Evolutionary conservation across 106 monocot genomes (phyloP).

Genomic region (Triglochin maritima): DNA sequence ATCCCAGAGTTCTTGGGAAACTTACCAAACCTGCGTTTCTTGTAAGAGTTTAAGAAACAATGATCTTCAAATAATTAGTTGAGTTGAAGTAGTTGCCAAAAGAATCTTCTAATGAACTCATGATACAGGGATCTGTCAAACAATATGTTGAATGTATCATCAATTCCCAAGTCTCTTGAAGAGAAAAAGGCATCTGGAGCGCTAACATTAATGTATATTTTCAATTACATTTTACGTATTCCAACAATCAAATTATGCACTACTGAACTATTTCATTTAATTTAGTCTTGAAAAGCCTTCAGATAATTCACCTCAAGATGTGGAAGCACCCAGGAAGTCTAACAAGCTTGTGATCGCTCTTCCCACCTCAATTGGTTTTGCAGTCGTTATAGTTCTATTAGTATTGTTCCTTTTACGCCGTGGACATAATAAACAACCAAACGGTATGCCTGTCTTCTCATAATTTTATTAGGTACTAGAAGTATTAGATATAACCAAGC

Average conservation of each 20-base stretch:
- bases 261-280: neutral
- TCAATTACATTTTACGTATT: neutral
- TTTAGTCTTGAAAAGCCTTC: constrained; percentile 1
- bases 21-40: neutral
- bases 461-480: no score
- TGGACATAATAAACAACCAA: no score
- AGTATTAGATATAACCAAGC: no score
- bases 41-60: constrained; percentile 7
- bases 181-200: neutral
- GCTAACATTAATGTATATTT: constrained; percentile 11
- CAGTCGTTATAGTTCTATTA: no score
- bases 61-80: neutral
- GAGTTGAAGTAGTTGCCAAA: neutral
- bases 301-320: no score
- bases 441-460: no score
- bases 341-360: no score
- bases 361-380: no score
- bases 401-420: no score
- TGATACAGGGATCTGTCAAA: constrained; percentile 14
- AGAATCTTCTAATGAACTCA: no score
- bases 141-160: neutral
- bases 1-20: constrained; percentile 10
- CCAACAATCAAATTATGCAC: neutral
- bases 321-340: no score
- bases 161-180: constrained; percentile 3